Percentiles rank a stretch among this genome's conserved stretches.
Evolutionary conservation across 1,284 basidiomycete genomes (phyloP).

Genomic region (Somion occarium): DNA sequence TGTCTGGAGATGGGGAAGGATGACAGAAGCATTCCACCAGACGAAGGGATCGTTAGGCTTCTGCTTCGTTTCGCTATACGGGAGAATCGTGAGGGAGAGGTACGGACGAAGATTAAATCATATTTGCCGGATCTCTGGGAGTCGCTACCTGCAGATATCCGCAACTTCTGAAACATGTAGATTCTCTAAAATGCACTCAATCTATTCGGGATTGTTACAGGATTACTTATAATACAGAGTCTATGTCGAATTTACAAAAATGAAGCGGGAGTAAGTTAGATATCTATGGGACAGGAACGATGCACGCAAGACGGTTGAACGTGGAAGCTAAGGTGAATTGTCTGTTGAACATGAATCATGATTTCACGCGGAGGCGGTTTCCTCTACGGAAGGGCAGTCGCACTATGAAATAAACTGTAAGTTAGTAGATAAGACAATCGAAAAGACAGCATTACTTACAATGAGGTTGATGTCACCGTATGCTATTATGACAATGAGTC

Average conservation of each 20-base stretch:
- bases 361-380: conserved; percentile 29
- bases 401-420: conserved; percentile 44
- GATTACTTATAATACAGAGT: not conserved
- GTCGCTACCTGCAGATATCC: conserved; percentile 21
- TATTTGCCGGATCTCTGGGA: conserved; percentile 56
- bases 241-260: not conserved
- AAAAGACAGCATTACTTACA: conserved; percentile 40
- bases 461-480: conserved; percentile 81
- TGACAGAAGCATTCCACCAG: conserved; percentile 37
- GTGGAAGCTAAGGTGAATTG: not conserved
- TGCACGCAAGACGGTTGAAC: not conserved
- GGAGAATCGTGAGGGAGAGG: conserved; percentile 38
- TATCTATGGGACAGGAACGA: too few species aligned
- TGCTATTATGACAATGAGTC: conserved; percentile 35
- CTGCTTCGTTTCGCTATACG: conserved; percentile 49
- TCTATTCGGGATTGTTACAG: not conserved
- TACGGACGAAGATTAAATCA: conserved; percentile 42
- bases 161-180: not conserved
- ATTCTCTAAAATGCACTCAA: not conserved
- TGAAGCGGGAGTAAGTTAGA: too few species aligned
- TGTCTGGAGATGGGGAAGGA: conserved; percentile 60
- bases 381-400: conserved; percentile 87
- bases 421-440: conserved; percentile 5
- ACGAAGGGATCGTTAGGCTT: conserved; percentile 44
- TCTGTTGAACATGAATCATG: not conserved